These are phyloP conservation scores for Pythium folliculosum DNA, from an alignment of 352 stramenopile genomes.

Conservation along the genomic window DNA sequence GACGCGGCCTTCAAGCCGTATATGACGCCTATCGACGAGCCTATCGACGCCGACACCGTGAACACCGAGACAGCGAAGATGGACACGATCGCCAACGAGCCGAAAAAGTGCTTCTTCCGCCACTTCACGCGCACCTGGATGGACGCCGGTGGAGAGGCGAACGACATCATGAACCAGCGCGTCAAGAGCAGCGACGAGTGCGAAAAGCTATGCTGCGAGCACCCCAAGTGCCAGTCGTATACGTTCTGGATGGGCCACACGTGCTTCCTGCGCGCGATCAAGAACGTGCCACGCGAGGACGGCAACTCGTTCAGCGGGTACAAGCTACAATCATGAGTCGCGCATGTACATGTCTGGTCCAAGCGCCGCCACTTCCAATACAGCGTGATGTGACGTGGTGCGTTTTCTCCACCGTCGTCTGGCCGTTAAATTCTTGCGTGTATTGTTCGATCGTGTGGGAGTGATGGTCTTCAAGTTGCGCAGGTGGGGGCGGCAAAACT, in stretches of 20 bases:
- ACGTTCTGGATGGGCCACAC: slow-evolving; percentile 69
- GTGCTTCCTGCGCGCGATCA: slow-evolving; percentile 64
- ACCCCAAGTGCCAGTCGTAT: slow-evolving; percentile 62
- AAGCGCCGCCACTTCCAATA: background rate
- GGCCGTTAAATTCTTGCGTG: slow-evolving; percentile 34
- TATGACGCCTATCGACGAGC: slow-evolving; percentile 58
- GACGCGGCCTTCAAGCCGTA: slow-evolving; percentile 45
- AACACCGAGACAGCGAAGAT: background rate
- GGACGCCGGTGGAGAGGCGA: slow-evolving; percentile 57
- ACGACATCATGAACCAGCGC: slow-evolving; percentile 63
- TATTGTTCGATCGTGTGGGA: slow-evolving; percentile 24
- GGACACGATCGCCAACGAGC: background rate
- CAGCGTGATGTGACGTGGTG: slow-evolving; percentile 7
- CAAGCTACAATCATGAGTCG: slow-evolving; percentile 23
- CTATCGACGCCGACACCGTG: background rate
- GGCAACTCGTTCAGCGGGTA: slow-evolving; percentile 63
- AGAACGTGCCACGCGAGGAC: slow-evolving; percentile 42
- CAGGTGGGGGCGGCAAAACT: slow-evolving; percentile 16
- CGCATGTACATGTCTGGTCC: background rate
- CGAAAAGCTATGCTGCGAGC: slow-evolving; percentile 61
- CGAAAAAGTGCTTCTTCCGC: slow-evolving; percentile 68
- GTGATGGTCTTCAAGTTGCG: slow-evolving; percentile 42
- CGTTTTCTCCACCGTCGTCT: background rate
- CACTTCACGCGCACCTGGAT: slow-evolving; percentile 70
- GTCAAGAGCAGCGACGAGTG: slow-evolving; percentile 64